Base-by-base conservation (phyloP, 805 yeast species). In the Cyberlindnera mississippiensis region DNA sequence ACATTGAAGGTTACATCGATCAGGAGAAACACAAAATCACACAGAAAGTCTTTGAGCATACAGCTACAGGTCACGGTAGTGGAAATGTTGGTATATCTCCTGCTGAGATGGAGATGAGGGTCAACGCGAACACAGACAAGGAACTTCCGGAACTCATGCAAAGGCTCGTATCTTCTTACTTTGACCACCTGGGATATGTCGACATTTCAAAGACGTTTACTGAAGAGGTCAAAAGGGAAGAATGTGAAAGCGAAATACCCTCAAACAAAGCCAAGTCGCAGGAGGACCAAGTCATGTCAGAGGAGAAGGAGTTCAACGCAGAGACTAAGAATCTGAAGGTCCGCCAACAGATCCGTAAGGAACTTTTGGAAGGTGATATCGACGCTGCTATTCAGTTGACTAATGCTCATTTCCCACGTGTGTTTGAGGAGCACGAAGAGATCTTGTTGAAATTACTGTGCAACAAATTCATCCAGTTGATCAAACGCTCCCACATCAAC, bases 161-260 rank as follows among this genome's bases (percentile, higher is more conserved):
- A 33, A 50, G 60, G 17, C 59, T 72, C 31, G 66, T 73, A 4
- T 48, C 65, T n/a, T 61, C 69, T 12, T 81, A 80, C 55, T 69
- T 82, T 29, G 66, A 71, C n/a, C 77, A 79, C 52, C 70, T 72
- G 40, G 88, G 88, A 3, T 74, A 70, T 51, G 66, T 68, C 24
- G 77, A 76, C 41, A 73, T 78, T 3, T 73, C 78, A 2, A 66
- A 66, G 43, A 74, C 78, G 0, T 75, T 82, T 44, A 60, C 68
- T 17, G 57, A 63, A 28, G 87, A 80, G 48, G 50, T 73, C 24
- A 48, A 51, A 9, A 48, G 55, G 15, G 71, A 69, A 35, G 33
- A 20, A 8, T 15, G 29, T 28, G 40, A 29, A 11, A 28, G 38
- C 14, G 33, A 18, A 18, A 5, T 8, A 6, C 4, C 16, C 4